A percentile compares a stretch with the other conserved stretches of the same genome.
These are phyloP conservation scores for Rhizopus delemar DNA, from an alignment of 371 early-diverging fungal genomes.

Conservation along the genomic window DNA sequence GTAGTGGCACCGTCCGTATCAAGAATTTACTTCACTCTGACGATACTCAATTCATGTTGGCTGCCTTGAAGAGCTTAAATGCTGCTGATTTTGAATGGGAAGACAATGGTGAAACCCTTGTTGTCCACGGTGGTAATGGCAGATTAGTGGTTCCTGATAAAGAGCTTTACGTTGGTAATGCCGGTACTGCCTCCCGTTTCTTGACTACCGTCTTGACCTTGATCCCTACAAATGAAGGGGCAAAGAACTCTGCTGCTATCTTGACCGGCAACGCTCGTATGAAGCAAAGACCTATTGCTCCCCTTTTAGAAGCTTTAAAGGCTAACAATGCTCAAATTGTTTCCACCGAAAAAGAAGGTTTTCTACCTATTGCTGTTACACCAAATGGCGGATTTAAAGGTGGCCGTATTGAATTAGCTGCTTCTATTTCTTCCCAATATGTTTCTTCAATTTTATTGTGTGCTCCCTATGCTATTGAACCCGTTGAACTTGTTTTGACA, in stretches of 20 bases:
- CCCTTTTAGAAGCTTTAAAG: conserved; percentile 83
- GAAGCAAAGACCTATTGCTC: conserved; percentile 95
- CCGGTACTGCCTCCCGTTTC: conserved; percentile 97
- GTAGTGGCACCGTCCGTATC: conserved; percentile 80
- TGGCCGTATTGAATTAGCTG: conserved; percentile 86
- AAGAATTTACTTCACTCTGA: conserved; percentile 92
- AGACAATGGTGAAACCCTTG: conserved; percentile 87
- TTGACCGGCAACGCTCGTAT: conserved; percentile 97
- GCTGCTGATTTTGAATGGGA: conserved; percentile 90
- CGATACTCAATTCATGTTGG: conserved; percentile 97
- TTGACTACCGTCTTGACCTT: conserved; percentile 87
- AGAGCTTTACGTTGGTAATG: conserved; percentile 94
- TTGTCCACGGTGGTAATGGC: conserved; percentile 82
- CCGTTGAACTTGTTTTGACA: conserved; percentile 80
- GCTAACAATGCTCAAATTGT: conserved; percentile 78
- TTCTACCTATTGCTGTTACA: conserved; percentile 82
- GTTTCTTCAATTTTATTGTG: conserved; percentile 94
- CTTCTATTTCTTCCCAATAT: conserved; percentile 95
- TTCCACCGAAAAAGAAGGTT: conserved; percentile 82
- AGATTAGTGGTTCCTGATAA: conserved; percentile 71
- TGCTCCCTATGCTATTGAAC: conserved; percentile 87
- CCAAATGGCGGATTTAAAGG: conserved; percentile 83
- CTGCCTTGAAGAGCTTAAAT: conserved; percentile 84
- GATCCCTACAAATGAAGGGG: conserved; percentile 54
- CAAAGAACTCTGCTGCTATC: conserved; percentile 50